Evolutionary conservation across 208 protist species (phyloP).

Genomic region (Leishmania arabica): DNA sequence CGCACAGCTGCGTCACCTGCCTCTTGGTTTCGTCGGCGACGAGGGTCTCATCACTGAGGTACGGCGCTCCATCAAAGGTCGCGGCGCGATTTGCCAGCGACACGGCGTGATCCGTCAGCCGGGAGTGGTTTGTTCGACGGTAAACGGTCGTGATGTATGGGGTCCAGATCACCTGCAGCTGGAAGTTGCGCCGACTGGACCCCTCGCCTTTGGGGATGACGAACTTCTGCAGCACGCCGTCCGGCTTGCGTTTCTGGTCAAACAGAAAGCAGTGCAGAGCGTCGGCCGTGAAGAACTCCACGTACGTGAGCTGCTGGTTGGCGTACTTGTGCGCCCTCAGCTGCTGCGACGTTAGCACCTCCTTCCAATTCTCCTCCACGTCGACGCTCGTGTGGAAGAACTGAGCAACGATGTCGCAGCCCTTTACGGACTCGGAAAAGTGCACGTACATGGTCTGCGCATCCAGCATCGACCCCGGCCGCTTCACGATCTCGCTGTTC

Average conservation of each 20-base stretch:
- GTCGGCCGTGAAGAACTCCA: slow-evolving; percentile 86
- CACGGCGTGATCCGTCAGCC: slow-evolving; percentile 65
- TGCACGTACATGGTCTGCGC: slow-evolving; percentile 81
- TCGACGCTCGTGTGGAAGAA: slow-evolving; percentile 72
- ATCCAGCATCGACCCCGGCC: slow-evolving; percentile 83
- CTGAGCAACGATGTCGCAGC: slow-evolving; percentile 84
- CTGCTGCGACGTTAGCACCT: slow-evolving; percentile 30
- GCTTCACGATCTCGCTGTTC: slow-evolving; percentile 79
- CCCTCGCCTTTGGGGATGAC: slow-evolving; percentile 84
- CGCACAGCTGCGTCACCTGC: slow-evolving; percentile 72
- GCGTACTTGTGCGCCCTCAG: slow-evolving; percentile 13
- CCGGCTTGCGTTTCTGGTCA: slow-evolving; percentile 72
- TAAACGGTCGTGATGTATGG: slow-evolving; percentile 85
- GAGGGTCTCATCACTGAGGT: slow-evolving; percentile 81
- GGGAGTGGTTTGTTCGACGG: slow-evolving; percentile 77
- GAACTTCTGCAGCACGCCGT: slow-evolving; percentile 92
- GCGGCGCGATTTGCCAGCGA: slow-evolving; percentile 54
- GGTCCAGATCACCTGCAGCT: slow-evolving; percentile 90
- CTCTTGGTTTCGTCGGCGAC: slow-evolving; percentile 84
- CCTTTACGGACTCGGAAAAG: slow-evolving; percentile 46
- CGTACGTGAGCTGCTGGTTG: slow-evolving; percentile 66
- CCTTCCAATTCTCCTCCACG: slow-evolving; percentile 50
- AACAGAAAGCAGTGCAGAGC: slow-evolving; percentile 84
- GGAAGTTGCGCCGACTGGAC: slow-evolving; percentile 66
- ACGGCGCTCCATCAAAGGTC: slow-evolving; percentile 86